Evolutionary conservation across 2,329 filamentous ascomycete species (phyloP).

Genomic region (Alternaria incomplexa): DNA sequence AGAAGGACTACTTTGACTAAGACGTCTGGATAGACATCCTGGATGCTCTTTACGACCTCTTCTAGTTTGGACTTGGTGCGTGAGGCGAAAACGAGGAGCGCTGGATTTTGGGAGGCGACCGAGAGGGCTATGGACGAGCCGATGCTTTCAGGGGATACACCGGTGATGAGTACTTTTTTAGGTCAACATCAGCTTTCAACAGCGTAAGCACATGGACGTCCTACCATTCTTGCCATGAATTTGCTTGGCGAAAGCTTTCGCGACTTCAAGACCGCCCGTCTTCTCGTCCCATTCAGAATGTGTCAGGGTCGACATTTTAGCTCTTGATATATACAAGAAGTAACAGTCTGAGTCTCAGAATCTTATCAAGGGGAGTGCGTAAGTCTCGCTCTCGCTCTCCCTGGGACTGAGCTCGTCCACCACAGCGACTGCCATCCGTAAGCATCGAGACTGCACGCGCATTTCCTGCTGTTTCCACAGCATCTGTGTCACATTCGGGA

Average conservation of each 20-base stretch:
- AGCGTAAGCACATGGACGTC: rapidly evolving
- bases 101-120: slow-evolving; percentile 36
- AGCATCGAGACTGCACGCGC: not conserved
- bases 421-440: not conserved
- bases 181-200: not conserved
- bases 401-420: not conserved
- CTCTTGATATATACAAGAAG: not conserved
- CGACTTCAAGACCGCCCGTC: slow-evolving; percentile 41
- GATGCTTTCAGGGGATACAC: slow-evolving; percentile 39
- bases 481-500: not conserved
- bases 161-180: slow-evolving; percentile 47
- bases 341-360: not conserved
- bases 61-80: slow-evolving; percentile 54
- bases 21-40: slow-evolving; percentile 34
- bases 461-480: not conserved
- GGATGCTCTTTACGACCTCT: slow-evolving; percentile 46
- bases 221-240: slow-evolving; percentile 38
- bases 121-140: slow-evolving; percentile 37
- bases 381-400: not conserved
- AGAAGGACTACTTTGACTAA: slow-evolving; percentile 32
- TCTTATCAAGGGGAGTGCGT: not conserved
- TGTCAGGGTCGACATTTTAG: slow-evolving; percentile 27
- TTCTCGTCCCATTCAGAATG: slow-evolving; percentile 44
- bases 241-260: slow-evolving; percentile 34
- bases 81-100: slow-evolving; percentile 45